Evolutionary conservation across 202 grass and related monocot genomes (phyloP).

Genomic region (Brachypodium distachyon): DNA sequence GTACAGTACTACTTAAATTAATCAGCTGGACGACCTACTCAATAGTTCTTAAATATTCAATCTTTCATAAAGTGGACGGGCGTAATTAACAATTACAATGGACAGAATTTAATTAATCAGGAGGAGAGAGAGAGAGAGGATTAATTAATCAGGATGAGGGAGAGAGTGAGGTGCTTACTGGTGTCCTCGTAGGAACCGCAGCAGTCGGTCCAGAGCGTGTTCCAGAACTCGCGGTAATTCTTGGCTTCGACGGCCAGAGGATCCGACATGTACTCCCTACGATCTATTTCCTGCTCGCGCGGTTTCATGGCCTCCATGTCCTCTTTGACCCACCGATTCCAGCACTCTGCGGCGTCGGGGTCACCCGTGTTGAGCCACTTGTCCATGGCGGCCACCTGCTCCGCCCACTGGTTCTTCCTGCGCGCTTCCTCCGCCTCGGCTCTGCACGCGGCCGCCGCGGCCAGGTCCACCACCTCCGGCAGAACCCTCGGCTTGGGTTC

Average conservation of each 20-base stretch:
- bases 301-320: not conserved
- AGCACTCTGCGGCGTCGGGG: not conserved
- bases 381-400: not conserved
- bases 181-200: not conserved
- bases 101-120: not conserved
- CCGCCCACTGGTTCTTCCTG: not conserved
- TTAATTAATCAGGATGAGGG: not conserved
- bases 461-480: not conserved
- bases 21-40: too few relatives aligned
- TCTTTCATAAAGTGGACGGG: not conserved
- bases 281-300: too few relatives aligned
- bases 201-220: not conserved
- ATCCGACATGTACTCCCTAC: not conserved
- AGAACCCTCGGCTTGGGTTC: not conserved
- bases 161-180: not conserved
- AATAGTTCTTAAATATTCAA: not conserved
- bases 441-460: not conserved
- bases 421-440: not conserved
- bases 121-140: not conserved
- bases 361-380: not conserved
- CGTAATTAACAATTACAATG: not conserved
- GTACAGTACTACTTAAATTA: too few relatives aligned
- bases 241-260: not conserved
- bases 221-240: not conserved
- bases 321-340: not conserved